Evolutionary conservation across 257 asterid species (phyloP).

Genomic region (Forsythia viridissima): DNA sequence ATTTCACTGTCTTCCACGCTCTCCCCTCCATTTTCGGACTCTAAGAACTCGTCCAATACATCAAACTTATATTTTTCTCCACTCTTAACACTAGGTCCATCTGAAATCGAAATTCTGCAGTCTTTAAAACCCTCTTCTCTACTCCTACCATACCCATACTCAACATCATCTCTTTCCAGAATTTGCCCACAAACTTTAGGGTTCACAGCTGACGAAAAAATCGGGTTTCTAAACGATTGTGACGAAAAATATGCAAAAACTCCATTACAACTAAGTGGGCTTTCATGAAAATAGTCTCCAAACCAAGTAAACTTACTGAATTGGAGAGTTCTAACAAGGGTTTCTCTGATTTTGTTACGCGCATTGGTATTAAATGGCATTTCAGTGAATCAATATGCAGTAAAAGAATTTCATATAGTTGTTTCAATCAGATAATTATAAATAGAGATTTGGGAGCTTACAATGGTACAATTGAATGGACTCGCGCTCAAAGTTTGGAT

Average conservation of each 20-base stretch:
- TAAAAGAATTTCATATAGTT: neutral
- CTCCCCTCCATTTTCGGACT: constrained; percentile 38
- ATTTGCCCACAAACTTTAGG: constrained; percentile 24
- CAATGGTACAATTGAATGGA: neutral
- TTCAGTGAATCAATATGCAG: neutral
- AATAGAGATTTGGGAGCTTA: constrained; percentile 13
- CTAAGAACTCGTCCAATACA: constrained; percentile 37
- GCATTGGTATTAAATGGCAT: constrained; percentile 17
- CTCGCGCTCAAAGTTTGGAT: neutral
- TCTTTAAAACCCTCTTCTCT: constrained; percentile 33
- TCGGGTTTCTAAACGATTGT: constrained; percentile 18
- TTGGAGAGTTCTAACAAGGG: constrained; percentile 17
- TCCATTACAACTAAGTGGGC: constrained; percentile 23
- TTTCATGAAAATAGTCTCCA: constrained; percentile 16
- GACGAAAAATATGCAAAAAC: constrained; percentile 29
- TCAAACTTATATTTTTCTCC: constrained; percentile 38
- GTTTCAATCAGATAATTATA: neutral
- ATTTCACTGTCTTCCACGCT: constrained; percentile 38
- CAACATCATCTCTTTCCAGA: constrained; percentile 25
- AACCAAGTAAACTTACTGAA: constrained; percentile 22
- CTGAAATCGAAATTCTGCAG: constrained; percentile 25
- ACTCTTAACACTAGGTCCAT: constrained; percentile 19
- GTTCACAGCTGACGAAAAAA: constrained; percentile 13
- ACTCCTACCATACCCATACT: constrained; percentile 26
- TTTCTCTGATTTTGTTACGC: constrained; percentile 4